Percentiles rank a stretch among this genome's conserved stretches.
Evolutionary conservation across 345 rosid genomes (phyloP).

Genomic region (Salix arbutifolia): DNA sequence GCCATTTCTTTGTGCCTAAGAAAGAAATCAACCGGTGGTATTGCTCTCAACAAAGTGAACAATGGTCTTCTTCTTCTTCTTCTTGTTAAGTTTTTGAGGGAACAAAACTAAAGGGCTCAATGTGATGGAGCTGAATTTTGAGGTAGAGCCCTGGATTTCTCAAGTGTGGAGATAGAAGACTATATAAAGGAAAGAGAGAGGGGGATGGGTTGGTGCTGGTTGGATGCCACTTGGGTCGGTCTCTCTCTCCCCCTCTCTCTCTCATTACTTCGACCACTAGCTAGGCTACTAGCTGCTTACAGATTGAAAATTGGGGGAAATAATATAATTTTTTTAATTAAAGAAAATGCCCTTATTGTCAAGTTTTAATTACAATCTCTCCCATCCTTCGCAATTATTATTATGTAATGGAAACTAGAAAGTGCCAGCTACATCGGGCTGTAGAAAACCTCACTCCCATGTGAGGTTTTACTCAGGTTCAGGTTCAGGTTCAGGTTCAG

Average conservation of each 20-base stretch:
- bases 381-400: background rate
- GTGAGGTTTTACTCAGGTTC: slow-evolving; percentile 14
- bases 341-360: background rate
- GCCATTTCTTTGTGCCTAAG: slow-evolving; percentile 35
- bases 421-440: slow-evolving; percentile 25
- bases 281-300: background rate
- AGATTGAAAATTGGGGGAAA: background rate
- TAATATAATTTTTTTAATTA: background rate
- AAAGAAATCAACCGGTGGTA: background rate
- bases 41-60: background rate
- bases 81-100: background rate
- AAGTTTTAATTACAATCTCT: background rate
- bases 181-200: slow-evolving; percentile 13
- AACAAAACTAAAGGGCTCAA: background rate
- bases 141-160: slow-evolving; percentile 13
- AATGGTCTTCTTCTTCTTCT: background rate
- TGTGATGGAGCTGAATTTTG: background rate
- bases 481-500: background rate
- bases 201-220: slow-evolving; percentile 34
- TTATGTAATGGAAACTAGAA: background rate
- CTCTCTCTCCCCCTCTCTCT: background rate
- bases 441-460: slow-evolving; percentile 19
- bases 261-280: background rate
- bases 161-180: slow-evolving; percentile 1
- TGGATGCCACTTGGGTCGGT: slow-evolving; percentile 38